phyloP scores from a whole-genome alignment of 345 rosid genomes.

The Pseudoturritis turrita region DNA sequence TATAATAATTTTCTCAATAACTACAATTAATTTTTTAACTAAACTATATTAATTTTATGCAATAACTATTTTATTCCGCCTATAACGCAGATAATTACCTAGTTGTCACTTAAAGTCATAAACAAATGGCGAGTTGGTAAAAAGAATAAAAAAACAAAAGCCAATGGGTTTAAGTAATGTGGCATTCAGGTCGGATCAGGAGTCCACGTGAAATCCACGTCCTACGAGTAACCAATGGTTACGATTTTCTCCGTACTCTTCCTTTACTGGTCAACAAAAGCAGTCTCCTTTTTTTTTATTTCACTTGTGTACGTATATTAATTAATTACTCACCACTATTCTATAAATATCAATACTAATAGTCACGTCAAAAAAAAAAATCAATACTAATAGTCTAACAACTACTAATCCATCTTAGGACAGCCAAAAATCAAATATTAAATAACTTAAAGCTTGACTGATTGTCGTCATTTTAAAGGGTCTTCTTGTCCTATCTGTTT shows the following conservation, averaged over 20 bases:
- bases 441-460: not conserved
- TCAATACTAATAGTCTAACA: too few species aligned
- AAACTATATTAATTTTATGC: too few species aligned
- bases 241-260: not conserved
- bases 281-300: constrained; percentile 20
- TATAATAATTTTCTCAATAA: too few species aligned
- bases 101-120: not conserved
- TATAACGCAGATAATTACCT: too few species aligned
- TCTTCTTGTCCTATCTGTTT: constrained; percentile 6
- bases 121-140: constrained; percentile 7
- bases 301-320: not conserved
- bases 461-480: constrained; percentile 1
- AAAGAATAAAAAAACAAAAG: not conserved
- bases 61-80: too few species aligned
- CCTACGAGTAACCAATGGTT: constrained; percentile 2
- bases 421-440: too few species aligned
- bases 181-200: constrained; percentile 35
- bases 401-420: too few species aligned
- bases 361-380: too few species aligned
- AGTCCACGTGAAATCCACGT: constrained; percentile 22
- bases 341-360: not conserved
- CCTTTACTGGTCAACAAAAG: constrained; percentile 38
- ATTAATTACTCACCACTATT: constrained; percentile 1
- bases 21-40: too few species aligned
- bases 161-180: constrained; percentile 39